Conservation (phyloP, 1,284 basidiomycete species). For the Vanrija sp. region DNA sequence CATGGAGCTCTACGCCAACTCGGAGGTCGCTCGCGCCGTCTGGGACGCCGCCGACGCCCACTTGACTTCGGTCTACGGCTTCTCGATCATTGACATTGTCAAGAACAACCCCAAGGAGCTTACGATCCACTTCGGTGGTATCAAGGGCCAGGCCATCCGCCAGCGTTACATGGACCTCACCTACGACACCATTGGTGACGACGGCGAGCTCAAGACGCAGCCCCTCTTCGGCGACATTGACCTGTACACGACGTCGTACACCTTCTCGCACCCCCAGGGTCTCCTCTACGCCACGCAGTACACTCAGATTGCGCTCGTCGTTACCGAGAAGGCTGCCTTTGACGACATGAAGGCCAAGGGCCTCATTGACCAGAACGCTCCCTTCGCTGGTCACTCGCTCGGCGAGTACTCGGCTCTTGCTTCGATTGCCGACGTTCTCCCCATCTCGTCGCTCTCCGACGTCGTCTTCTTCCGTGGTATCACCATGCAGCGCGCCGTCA, state of each 20-base stretch:
- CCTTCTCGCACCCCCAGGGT: conserved; percentile 93
- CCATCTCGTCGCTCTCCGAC: conserved; percentile 92
- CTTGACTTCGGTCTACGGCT: conserved; percentile 85
- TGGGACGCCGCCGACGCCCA: conserved; percentile 97
- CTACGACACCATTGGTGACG: conserved; percentile 93
- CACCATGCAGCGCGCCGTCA: conserved; percentile 97
- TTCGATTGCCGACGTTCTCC: conserved; percentile 91
- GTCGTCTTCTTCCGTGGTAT: conserved; percentile 99
- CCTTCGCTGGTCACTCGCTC: conserved; percentile 95
- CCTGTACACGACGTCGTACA: conserved; percentile 87
- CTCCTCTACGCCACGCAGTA: conserved; percentile 97
- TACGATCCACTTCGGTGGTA: conserved; percentile 98
- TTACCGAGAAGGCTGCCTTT: conserved; percentile 95
- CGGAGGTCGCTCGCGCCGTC: conserved; percentile 87
- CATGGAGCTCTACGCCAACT: conserved; percentile 94
- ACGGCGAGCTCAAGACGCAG: conserved; percentile 88
- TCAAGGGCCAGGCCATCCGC: conserved; percentile 95
- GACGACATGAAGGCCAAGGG: conserved; percentile 97
- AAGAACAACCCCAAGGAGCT: conserved; percentile 96
- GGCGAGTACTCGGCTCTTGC: conserved; percentile 98
- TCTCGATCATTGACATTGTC: conserved; percentile 97
- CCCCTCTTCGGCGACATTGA: conserved; percentile 92
- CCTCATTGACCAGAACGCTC: conserved; percentile 83
- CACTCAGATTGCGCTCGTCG: conserved; percentile 94
- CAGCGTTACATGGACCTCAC: conserved; percentile 99